Conservation (phyloP, 768 basidiomycete species). For the Lactarius psammicola region DNA sequence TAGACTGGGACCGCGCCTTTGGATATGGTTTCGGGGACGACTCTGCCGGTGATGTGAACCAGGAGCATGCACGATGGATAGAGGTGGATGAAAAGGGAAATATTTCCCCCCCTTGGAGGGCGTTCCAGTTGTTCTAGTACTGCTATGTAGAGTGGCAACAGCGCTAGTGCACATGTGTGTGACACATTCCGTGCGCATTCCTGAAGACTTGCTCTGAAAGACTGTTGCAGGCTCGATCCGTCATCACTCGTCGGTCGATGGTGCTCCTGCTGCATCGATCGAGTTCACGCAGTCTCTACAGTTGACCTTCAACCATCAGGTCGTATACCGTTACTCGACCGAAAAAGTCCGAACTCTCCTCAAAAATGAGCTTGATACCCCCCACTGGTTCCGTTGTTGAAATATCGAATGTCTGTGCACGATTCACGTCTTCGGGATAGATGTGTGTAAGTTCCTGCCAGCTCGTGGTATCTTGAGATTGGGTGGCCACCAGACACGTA, state of each 20-base stretch:
- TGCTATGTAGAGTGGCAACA: neutral
- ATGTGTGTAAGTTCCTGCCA: slow-evolving; percentile 56
- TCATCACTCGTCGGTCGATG: neutral
- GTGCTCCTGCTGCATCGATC: neutral
- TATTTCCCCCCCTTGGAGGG: slow-evolving; percentile 56
- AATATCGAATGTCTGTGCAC: slow-evolving; percentile 65
- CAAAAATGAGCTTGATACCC: slow-evolving; percentile 66
- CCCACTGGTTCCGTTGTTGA: slow-evolving; percentile 33
- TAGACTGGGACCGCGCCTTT: slow-evolving; percentile 66
- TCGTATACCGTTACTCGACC: slow-evolving; percentile 78
- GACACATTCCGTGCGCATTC: neutral
- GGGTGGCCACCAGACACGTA: slow-evolving; percentile 51
- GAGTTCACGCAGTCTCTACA: neutral
- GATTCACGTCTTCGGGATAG: slow-evolving; percentile 80
- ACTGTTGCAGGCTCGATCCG: neutral
- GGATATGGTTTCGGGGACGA: slow-evolving; percentile 42
- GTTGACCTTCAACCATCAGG: slow-evolving; percentile 36
- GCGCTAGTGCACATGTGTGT: neutral
- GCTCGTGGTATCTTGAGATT: slow-evolving; percentile 34
- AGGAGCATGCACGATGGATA: slow-evolving; percentile 52
- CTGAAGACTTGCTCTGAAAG: neutral
- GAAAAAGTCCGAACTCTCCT: slow-evolving; percentile 83
- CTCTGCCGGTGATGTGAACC: slow-evolving; percentile 46
- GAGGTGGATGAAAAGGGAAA: slow-evolving; percentile 61
- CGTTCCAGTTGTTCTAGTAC: slow-evolving; percentile 50